Conservation (phyloP, 495 filamentous ascomycete species). For the Sordaria brevicollis region DNA sequence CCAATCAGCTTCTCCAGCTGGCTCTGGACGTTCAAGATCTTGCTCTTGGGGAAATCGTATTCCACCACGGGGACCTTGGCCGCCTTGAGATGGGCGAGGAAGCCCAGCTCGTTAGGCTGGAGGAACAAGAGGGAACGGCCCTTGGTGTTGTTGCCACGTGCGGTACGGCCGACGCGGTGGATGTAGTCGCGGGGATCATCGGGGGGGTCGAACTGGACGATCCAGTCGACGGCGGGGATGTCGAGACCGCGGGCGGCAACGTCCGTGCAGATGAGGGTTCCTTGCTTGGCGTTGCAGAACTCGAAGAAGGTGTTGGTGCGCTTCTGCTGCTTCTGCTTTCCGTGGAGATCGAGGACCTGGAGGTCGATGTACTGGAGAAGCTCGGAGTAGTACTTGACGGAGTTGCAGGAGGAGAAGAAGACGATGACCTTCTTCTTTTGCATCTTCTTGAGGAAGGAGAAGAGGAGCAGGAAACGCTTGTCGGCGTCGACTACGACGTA, state of each 20-base stretch:
- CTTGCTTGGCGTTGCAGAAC: slow-evolving; percentile 87
- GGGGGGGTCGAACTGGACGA: slow-evolving; percentile 89
- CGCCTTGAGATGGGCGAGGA: slow-evolving; percentile 84
- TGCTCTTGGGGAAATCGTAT: slow-evolving; percentile 86
- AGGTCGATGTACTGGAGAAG: slow-evolving; percentile 94
- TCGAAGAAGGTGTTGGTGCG: slow-evolving; percentile 97
- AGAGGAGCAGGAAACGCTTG: slow-evolving; percentile 86
- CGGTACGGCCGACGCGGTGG: slow-evolving; percentile 92
- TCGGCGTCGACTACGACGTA: slow-evolving; percentile 90
- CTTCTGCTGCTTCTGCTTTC: slow-evolving; percentile 96
- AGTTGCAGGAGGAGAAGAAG: slow-evolving; percentile 89
- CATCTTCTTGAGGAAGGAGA: slow-evolving; percentile 88
- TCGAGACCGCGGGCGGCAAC: slow-evolving; percentile 91
- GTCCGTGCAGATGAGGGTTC: slow-evolving; percentile 90
- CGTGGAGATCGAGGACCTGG: slow-evolving; percentile 77
- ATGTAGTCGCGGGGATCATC: slow-evolving; percentile 92
- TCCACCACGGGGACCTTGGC: slow-evolving; percentile 89
- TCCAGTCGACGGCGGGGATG: slow-evolving; percentile 91
- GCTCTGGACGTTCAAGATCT: slow-evolving; percentile 88
- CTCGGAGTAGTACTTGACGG: slow-evolving; percentile 90
- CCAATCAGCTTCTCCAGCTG: slow-evolving; percentile 90
- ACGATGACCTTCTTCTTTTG: slow-evolving; percentile 95
- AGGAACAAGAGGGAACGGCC: slow-evolving; percentile 84
- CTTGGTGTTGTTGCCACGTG: slow-evolving; percentile 73
- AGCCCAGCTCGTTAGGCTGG: slow-evolving; percentile 84